Evolutionary conservation across 2,329 filamentous ascomycete genomes (phyloP), one percentile per base, ranked within the genome.

Genomic region (Diaporthe nobilis): DNA sequence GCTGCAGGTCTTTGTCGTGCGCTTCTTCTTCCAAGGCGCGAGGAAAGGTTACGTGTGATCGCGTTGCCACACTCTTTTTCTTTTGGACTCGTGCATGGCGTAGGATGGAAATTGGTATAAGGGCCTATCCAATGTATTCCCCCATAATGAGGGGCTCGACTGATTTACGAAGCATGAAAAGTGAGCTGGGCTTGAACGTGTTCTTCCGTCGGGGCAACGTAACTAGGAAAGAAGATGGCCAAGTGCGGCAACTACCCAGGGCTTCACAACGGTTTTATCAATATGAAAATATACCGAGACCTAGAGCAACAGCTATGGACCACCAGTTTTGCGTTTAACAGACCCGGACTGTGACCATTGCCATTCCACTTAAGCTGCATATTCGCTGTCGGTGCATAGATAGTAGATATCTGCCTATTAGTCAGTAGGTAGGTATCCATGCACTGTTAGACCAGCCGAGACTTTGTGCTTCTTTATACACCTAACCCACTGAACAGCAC

Each of bases 1-100:
- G 63, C 86, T 99, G 83, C 97, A 99, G 88, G 97, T 99, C 70
- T 98, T 98, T 85, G 93, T 99, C 80, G 97, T 99, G 81, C 89
- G 95, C 79, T 98, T 98, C 92, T 99, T 99, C 88, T 99, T 99
- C 91, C 96, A 98, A 89, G 91, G 92, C 74, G 92, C 92, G 71
- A 88, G 92, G 80, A 93, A 93, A 86, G 92, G 91, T 77, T 93
- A 93, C 82, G 92, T 93, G 85, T 92, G 84, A 90, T 86, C 71
- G 47, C n/a, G 47, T 13, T 75, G 74, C 67, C 17, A 44, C 53
- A 57, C 73, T 75, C 47, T 51, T 51, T 31, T 70, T 73, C 60
- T 65, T 75, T 76, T 76, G 75, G 71, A 75, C 77, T 75, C 61
- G 75, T 77, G 78, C 72, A 76, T 58, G 81, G 80, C 79, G 79